A percentile compares a stretch with the other conserved stretches of the same genome.
Conservation (phyloP, 2,329 filamentous ascomycete species). For the Cladosporium sp. region DNA sequence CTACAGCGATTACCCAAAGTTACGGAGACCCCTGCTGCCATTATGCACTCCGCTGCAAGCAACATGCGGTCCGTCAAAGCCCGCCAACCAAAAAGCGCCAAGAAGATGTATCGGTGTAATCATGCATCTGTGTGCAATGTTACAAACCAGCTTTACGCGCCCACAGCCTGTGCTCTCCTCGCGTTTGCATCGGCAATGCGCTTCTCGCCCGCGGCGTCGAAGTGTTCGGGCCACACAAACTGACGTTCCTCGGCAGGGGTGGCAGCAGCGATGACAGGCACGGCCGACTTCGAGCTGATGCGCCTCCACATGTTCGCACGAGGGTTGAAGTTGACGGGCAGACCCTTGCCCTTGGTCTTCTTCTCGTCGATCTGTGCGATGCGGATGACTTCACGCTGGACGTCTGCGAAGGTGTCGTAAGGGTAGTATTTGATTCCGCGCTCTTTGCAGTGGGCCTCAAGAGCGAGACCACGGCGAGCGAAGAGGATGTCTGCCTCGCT, state of each 20-base stretch:
- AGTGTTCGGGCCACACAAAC: slow-evolving; percentile 60
- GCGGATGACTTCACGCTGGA: slow-evolving; percentile 56
- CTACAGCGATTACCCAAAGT: neutral
- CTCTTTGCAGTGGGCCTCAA: slow-evolving; percentile 64
- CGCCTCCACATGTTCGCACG: slow-evolving; percentile 65
- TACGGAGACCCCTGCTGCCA: neutral
- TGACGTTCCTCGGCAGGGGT: slow-evolving; percentile 59
- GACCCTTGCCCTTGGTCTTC: slow-evolving; percentile 57
- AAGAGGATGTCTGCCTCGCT: slow-evolving; percentile 65
- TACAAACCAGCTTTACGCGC: neutral
- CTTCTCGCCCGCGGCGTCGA: slow-evolving; percentile 27
- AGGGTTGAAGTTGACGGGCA: slow-evolving; percentile 61
- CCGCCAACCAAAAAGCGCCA: neutral
- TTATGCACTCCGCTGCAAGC: neutral
- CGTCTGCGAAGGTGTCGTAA: slow-evolving; percentile 64
- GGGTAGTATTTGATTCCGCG: slow-evolving; percentile 57
- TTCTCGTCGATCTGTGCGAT: slow-evolving; percentile 58
- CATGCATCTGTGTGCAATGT: neutral
- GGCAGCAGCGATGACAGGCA: slow-evolving; percentile 47
- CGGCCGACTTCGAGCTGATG: slow-evolving; percentile 54
- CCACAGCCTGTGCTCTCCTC: neutral
- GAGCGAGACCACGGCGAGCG: slow-evolving; percentile 58
- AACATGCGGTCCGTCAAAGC: neutral
- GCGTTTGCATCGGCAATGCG: neutral
- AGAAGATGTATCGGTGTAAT: neutral